Percentiles rank a stretch among this genome's conserved stretches.
phyloP scores from a whole-genome alignment of 768 basidiomycete genomes.

The Holtermannia corniformis region DNA sequence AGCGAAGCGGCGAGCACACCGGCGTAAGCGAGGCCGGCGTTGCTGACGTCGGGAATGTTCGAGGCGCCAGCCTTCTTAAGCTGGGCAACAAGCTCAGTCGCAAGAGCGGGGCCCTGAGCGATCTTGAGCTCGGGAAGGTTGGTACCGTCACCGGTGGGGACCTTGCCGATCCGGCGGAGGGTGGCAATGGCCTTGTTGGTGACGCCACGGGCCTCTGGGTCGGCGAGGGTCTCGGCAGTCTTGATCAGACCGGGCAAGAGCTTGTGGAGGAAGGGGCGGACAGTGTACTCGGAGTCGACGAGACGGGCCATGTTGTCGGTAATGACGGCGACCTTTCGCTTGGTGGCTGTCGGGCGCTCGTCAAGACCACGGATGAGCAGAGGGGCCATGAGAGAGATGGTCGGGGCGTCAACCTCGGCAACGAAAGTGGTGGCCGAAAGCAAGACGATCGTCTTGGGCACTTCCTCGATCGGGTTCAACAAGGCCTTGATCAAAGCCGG shows the following conservation, averaged over 20 bases:
- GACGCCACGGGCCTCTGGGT: slow-evolving; percentile 94
- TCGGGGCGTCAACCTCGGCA: slow-evolving; percentile 96
- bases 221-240: slow-evolving; percentile 86
- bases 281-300: slow-evolving; percentile 86
- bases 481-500: slow-evolving; percentile 94
- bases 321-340: slow-evolving; percentile 96
- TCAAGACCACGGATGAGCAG: slow-evolving; percentile 83
- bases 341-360: slow-evolving; percentile 91
- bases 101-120: slow-evolving; percentile 59
- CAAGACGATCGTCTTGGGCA: slow-evolving; percentile 84
- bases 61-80: slow-evolving; percentile 74
- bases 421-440: slow-evolving; percentile 99
- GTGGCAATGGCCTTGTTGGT: slow-evolving; percentile 86
- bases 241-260: slow-evolving; percentile 92
- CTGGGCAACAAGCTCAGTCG: slow-evolving; percentile 57
- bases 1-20: slow-evolving; percentile 74
- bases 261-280: slow-evolving; percentile 93
- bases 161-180: slow-evolving; percentile 87
- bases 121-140: slow-evolving; percentile 77
- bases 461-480: slow-evolving; percentile 99
- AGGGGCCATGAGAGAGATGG: slow-evolving; percentile 95
- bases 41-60: slow-evolving; percentile 50
- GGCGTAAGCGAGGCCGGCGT: slow-evolving; percentile 60
- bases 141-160: slow-evolving; percentile 77
- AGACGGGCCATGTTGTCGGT: slow-evolving; percentile 98